Conservation (phyloP, 805 yeast species). For the Kodamaea hsintzibuensis region DNA sequence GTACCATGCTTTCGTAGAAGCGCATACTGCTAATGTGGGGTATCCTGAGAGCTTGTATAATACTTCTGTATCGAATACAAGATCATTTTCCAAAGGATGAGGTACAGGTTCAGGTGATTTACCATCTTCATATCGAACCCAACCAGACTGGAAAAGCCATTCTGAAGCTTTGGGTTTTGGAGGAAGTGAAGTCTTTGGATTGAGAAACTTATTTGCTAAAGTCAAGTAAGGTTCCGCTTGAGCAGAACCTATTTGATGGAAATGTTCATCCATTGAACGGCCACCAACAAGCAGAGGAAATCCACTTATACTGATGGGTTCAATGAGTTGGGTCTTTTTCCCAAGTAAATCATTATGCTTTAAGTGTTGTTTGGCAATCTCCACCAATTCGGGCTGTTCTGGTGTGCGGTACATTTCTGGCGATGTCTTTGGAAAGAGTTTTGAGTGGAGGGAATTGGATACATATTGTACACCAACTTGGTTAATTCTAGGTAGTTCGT, state of each 20-base stretch:
- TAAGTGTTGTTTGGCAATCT: slow-evolving; percentile 62
- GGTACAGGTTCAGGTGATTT: slow-evolving; percentile 55
- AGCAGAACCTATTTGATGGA: slow-evolving; percentile 62
- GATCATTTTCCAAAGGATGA: slow-evolving; percentile 67
- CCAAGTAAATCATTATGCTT: slow-evolving; percentile 67
- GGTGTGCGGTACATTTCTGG: slow-evolving; percentile 28
- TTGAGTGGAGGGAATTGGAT: slow-evolving; percentile 56
- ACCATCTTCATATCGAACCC: slow-evolving; percentile 72
- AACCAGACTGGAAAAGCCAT: slow-evolving; percentile 71
- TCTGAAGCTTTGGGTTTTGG: slow-evolving; percentile 44
- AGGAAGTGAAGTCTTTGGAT: slow-evolving; percentile 23
- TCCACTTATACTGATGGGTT: slow-evolving; percentile 56
- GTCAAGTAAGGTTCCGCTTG: slow-evolving; percentile 61
- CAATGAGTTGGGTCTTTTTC: slow-evolving; percentile 61
- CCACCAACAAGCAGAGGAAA: slow-evolving; percentile 76
- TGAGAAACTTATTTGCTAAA: slow-evolving; percentile 47
- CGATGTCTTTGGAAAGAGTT: slow-evolving; percentile 53
- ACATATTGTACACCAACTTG: slow-evolving; percentile 82
- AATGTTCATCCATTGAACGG: slow-evolving; percentile 78
- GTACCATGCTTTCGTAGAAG: slow-evolving; percentile 80
- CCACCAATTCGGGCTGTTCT: slow-evolving; percentile 31
- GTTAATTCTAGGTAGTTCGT: slow-evolving; percentile 58
- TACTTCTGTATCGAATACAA: slow-evolving; percentile 90
- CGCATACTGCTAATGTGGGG: slow-evolving; percentile 81
- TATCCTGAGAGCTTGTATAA: slow-evolving; percentile 72